Evolutionary conservation across 2,329 filamentous ascomycete genomes (phyloP), one percentile per base, ranked within the genome.

Genomic region (Lachnellula hyalina): DNA sequence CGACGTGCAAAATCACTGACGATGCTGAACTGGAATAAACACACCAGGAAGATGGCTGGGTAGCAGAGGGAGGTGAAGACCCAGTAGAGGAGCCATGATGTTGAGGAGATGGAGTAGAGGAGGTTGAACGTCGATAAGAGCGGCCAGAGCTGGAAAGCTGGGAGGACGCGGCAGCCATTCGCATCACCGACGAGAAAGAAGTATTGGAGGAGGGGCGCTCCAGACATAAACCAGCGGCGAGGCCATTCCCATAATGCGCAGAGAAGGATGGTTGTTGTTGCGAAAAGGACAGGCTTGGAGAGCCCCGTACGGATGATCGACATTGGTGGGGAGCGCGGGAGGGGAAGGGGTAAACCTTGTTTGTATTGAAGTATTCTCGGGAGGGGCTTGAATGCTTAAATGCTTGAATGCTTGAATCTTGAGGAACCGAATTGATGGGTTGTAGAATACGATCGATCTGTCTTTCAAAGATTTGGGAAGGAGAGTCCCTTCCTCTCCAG

Each of bases 21-120:
- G 2, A 32, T 7, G 7, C 54, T 49, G 61, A 78, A 80, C 55
- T 79, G 76, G 50, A 73, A 75, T 4, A 80, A 61, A 42, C 72
- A 75, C 3, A 73, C 70, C 14, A 79, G 52, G 5, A 73, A 60
- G 44, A 76, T 69, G 2, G 67, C 56, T 1, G 73, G 70, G 61
- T 75, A 79, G 59, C 76, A 78, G 1, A 60, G 47, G 0, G 64
- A 61, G 3, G 70, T 61, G 58, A 77, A 80, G 1, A 72, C 58
- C 60, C 71, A 72, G 52, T 75, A 75, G 0, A 81, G 68, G 1
- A 80, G 72, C 77, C 78, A 80, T 59, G 77, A 80, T 14, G 77
- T 80, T 12, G 77, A 70, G 46, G 70, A 73, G 11, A 80, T 66
- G 2, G 72, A 70, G 61, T 79, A 80, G 0, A 68, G 57, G 2